Evolutionary conservation across 805 yeast genomes (phyloP), one percentile per base, ranked within the genome.

Genomic region (Candida qinlingensis): DNA sequence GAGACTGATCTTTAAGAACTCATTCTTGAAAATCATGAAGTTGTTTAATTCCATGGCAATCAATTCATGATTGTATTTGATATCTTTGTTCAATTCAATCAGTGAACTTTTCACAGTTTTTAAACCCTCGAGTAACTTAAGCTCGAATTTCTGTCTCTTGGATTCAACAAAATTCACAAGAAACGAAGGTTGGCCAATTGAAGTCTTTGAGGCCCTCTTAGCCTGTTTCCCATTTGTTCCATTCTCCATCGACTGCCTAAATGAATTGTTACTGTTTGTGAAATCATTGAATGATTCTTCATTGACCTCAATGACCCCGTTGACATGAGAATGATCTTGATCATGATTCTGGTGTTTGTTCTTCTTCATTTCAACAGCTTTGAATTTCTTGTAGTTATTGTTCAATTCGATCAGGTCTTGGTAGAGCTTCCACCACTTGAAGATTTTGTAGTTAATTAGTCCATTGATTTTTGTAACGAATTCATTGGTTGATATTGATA

Each of bases 21-120:
- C 62, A 3, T 74, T 62, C 55, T 77, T 77, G 63, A 75, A 81
- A 45, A 69, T 71, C 54, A 84, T 65, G 51, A 77, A 83, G 44
- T 75, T 77, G 45, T 82, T 81, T 19, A 83, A 67, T 60, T 82
- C 85, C 44, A 79, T 74, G 1, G 91, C 90, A 4, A 84, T 54
- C 2, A 63, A 55, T 56, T 85, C 92, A 62, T 85, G 87, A n/a
- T 68, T 73, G 27, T 54, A 51, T 46, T 73, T 78, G 27, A 85
- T 72, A 4, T 73, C 79, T 19, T 59, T 51, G 51, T 74, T 77
- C 41, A 83, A 54, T 9, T 61, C 67, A 51, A 71, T 55, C 39
- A 84, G 61, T 38, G 68, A 68, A 33, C 65, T 61, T 42, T 75
- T 70, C 26, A 71, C 64, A n/a, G 71, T 75, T 5, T 71, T 60